A percentile compares a stretch with the other conserved stretches of the same genome.
phyloP scores from a whole-genome alignment of 306 rosid genomes.

The Castanea crenata region DNA sequence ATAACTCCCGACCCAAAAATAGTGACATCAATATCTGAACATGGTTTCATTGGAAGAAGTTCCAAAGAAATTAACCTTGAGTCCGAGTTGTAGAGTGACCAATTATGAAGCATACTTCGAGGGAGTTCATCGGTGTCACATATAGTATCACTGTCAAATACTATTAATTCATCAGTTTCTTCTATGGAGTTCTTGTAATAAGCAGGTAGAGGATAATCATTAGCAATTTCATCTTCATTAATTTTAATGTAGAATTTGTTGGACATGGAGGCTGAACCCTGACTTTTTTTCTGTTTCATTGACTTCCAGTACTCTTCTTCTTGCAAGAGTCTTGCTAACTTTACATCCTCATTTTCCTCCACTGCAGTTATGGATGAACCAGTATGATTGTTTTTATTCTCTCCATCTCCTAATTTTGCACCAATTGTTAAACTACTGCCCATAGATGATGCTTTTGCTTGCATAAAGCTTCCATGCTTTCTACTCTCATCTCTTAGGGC shows the following conservation, averaged over 20 bases:
- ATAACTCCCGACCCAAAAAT: conserved; percentile 86
- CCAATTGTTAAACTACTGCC: conserved; percentile 56
- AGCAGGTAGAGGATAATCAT: conserved; percentile 93
- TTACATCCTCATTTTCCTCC: conserved; percentile 70
- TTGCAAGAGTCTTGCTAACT: conserved; percentile 77
- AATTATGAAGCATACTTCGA: conserved; percentile 77
- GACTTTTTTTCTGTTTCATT: conserved; percentile 57
- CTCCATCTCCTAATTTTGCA: conserved; percentile 33
- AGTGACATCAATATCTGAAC: conserved; percentile 88
- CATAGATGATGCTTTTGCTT: conserved; percentile 31
- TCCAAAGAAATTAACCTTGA: conserved; percentile 85
- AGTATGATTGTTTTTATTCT: conserved; percentile 22
- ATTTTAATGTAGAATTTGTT: conserved; percentile 80
- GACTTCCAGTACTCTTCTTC: conserved; percentile 86
- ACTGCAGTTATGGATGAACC: conserved; percentile 22
- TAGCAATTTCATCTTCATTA: conserved; percentile 90
- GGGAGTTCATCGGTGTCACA: conserved; percentile 72
- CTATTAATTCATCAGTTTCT: conserved; percentile 72
- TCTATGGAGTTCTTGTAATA: conserved; percentile 66
- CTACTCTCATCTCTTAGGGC: conserved; percentile 64
- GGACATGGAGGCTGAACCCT: conserved; percentile 34
- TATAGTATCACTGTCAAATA: conserved; percentile 50
- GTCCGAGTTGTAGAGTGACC: conserved; percentile 89
- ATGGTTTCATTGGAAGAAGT: conserved; percentile 96
- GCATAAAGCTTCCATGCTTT: conserved; percentile 36